Base-by-base conservation (phyloP, 805 yeast species). In the Yamadazyma sp. region DNA sequence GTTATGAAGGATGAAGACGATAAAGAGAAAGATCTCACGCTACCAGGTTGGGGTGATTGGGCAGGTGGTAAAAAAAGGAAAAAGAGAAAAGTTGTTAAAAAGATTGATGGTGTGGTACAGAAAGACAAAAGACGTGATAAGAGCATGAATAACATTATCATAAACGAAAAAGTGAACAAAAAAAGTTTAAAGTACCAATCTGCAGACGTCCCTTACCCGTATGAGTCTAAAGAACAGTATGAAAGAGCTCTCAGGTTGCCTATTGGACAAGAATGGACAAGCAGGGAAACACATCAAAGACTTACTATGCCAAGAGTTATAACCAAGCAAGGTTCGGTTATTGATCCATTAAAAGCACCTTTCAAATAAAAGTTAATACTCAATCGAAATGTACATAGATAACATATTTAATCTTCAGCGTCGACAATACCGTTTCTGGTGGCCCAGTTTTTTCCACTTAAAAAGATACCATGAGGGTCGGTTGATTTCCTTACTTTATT, bases 21-120 rank as follows among this genome's bases (percentile, higher is more conserved):
- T 60, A 75, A 87, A 55, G 89, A 82, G 52, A 82, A 84, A 41
- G 96, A 90, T 56, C 64, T 84, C 32, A 83, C 95, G 0, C 63
- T 90, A 36, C 98, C 97, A 3, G 99, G 99, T 1, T 93, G 98
- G 97, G 98, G 98, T 32, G 85, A 84, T 29, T 93, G 99, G 99
- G 84, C 91, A 8, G 96, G 96, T 25, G 78, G 75, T 7, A 52
- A 54, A 28, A 62, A 53, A 41, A 55, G 48, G 12, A 67, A 67
- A 57, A 73, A 74, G 55, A 75, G 78, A 55, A 83, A 80, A 57
- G 71, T 84, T 39, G 71, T 82, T 23, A 78, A 84, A 50, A 85
- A 78, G 47, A 68, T 86, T 18, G 78, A 82, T 52, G 98, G 99
- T 32, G 80, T 89, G 34, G 82, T 77, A 25, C 72, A 74, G 22